These are phyloP conservation scores for Chaetomiaceae sp. DNA, from an alignment of 2,329 filamentous ascomycete species.

Conservation along the genomic window DNA sequence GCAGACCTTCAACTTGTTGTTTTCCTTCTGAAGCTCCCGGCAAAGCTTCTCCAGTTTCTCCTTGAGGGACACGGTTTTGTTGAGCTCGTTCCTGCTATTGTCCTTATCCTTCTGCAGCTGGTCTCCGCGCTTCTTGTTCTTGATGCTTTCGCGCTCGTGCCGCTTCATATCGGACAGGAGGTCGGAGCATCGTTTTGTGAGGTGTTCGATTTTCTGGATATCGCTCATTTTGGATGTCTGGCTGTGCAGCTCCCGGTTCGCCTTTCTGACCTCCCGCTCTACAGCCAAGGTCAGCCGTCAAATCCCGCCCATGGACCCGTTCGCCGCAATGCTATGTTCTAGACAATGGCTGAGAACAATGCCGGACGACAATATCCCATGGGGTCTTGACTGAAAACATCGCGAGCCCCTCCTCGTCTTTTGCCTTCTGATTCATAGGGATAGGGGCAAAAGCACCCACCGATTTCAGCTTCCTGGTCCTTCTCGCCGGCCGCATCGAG, in stretches of 20 bases:
- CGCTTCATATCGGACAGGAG: conserved; percentile 93
- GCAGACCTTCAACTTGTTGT: conserved; percentile 90
- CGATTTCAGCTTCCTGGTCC: conserved; percentile 93
- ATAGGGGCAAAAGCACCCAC: conserved; percentile 44
- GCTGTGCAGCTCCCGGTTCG: conserved; percentile 83
- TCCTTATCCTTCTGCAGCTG: conserved; percentile 96
- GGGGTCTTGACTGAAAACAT: no score
- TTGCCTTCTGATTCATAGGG: not conserved
- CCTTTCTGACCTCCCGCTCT: conserved; percentile 94
- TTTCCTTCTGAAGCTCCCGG: conserved; percentile 89
- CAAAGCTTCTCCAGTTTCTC: conserved; percentile 97
- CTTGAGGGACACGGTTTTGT: conserved; percentile 84
- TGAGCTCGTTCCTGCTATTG: conserved; percentile 78
- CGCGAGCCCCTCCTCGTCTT: not conserved
- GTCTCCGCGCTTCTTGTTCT: conserved; percentile 93
- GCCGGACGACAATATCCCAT: no score
- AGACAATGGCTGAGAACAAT: no score
- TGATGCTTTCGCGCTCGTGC: conserved; percentile 86
- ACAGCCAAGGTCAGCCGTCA: conserved; percentile 32
- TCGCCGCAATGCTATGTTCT: no score
- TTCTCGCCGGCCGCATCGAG: conserved; percentile 90
- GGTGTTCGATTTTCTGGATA: conserved; percentile 82
- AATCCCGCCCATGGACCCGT: no score
- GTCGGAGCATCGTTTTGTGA: conserved; percentile 88
- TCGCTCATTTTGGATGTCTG: conserved; percentile 89